These are phyloP conservation scores for Cyberlindnera maritima DNA, from an alignment of 805 yeast species.

Conservation along the genomic window DNA sequence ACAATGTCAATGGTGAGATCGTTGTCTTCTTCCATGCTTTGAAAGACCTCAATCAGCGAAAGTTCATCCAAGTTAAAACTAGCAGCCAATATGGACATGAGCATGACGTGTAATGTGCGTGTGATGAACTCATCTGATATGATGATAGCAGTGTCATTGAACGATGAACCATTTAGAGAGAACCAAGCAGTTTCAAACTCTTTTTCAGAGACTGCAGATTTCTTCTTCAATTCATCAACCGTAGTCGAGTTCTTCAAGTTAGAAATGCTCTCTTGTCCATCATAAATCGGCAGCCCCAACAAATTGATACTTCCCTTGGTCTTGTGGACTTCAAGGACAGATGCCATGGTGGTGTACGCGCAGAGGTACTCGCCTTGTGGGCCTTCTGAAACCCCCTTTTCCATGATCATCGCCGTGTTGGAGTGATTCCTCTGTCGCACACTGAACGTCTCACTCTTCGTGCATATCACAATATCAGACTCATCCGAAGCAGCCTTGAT, in stretches of 20 bases:
- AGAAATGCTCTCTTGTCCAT: conserved; percentile 28
- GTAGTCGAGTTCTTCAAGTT: conserved; percentile 5
- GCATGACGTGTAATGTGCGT: conserved; percentile 33
- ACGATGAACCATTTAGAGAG: conserved; percentile 50
- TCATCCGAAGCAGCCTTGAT: conserved; percentile 31
- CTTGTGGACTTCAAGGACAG: conserved; percentile 37
- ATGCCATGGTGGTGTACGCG: conserved; percentile 34
- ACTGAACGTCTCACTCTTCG: conserved; percentile 55
- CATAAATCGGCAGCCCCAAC: conserved; percentile 35
- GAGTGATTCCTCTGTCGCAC: conserved; percentile 83
- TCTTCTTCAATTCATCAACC: conserved; percentile 33
- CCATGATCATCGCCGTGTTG: conserved; percentile 66
- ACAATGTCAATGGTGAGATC: conserved; percentile 43
- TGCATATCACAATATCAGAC: conserved; percentile 58
- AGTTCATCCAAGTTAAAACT: conserved; percentile 30
- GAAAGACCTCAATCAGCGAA: conserved; percentile 29
- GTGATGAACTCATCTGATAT: conserved; percentile 34
- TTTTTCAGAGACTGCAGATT: conserved; percentile 50
- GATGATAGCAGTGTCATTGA: conserved; percentile 42
- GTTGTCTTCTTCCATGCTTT: conserved; percentile 30
- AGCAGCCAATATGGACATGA: conserved; percentile 39
- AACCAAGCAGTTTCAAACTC: conserved; percentile 58
- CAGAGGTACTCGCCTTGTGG: conserved; percentile 26
- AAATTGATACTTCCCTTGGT: conserved; percentile 33
- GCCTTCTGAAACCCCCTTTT: conserved; percentile 25